Conservation (phyloP, 441 rosid genomes). For the Manihot esculenta region DNA sequence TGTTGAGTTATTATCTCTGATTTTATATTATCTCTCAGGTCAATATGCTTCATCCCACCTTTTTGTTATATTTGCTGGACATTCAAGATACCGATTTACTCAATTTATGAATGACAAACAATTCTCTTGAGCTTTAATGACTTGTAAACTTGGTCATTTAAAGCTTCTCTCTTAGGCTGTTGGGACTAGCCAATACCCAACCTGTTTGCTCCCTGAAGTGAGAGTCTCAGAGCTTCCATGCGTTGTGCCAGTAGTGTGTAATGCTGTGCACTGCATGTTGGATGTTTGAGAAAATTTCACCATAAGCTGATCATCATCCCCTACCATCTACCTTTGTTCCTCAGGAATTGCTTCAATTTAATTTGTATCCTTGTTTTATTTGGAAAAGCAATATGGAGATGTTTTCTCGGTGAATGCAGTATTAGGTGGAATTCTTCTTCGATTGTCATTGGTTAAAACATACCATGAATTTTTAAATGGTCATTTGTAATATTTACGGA, state of each 20-base stretch:
- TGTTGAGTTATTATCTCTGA: no score
- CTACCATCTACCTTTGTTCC: background rate
- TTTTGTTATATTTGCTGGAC: background rate
- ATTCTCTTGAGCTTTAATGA: slow-evolving; percentile 1
- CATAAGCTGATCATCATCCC: background rate
- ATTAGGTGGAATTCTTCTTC: background rate
- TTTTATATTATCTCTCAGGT: background rate
- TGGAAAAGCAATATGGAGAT: background rate
- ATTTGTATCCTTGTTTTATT: background rate
- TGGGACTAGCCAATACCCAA: slow-evolving; percentile 12
- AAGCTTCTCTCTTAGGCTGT: slow-evolving; percentile 28
- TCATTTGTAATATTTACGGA: background rate
- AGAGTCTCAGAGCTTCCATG: slow-evolving; percentile 10
- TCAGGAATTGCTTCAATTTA: background rate
- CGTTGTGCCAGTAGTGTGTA: background rate
- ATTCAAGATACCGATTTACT: background rate
- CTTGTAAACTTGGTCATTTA: background rate
- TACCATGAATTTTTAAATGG: background rate
- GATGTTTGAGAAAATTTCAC: slow-evolving; percentile 7
- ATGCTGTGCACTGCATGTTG: background rate
- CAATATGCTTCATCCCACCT: background rate
- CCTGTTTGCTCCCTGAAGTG: slow-evolving; percentile 24
- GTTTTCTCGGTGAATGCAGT: background rate
- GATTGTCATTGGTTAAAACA: background rate
- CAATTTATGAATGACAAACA: background rate